Evolutionary conservation across 2,329 filamentous ascomycete species (phyloP).

Genomic region (Hypoxylon sp.): DNA sequence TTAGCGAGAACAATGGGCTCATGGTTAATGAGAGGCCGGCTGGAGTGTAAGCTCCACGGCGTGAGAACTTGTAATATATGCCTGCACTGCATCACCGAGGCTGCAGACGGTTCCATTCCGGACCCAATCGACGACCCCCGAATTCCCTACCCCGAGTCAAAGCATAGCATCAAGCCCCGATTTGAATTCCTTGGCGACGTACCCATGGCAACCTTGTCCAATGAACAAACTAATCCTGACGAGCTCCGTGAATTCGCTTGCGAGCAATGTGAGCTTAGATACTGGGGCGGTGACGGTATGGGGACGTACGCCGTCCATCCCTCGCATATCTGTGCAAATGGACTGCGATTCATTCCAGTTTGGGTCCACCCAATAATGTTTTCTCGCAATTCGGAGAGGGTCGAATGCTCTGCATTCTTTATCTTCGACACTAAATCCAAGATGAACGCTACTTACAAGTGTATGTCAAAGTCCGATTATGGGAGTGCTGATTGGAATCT

Average conservation of each 20-base stretch:
- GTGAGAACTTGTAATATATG: constrained; percentile 28
- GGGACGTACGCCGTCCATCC: constrained; percentile 17
- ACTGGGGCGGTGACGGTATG: not conserved
- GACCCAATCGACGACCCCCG: not conserved
- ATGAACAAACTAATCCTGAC: no score
- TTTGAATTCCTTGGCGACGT: constrained; percentile 6
- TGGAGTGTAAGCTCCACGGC: constrained; percentile 16
- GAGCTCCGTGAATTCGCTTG: not conserved
- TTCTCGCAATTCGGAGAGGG: not conserved
- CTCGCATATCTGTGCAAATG: constrained; percentile 27
- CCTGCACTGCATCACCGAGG: constrained; percentile 31
- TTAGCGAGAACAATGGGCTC: not conserved
- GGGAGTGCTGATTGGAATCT: constrained; percentile 26
- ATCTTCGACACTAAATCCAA: not conserved
- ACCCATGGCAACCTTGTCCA: not conserved
- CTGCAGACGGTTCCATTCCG: not conserved
- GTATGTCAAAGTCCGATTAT: not conserved
- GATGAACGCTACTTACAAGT: constrained; percentile 7
- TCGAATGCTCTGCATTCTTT: constrained; percentile 11
- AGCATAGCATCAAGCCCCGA: constrained; percentile 19
- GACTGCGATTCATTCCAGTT: constrained; percentile 25
- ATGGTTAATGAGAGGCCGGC: not conserved
- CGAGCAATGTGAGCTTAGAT: constrained; percentile 7
- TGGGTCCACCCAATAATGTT: not conserved
- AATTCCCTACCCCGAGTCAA: constrained; percentile 14